Percentiles rank a stretch among this genome's conserved stretches.
phyloP scores from a whole-genome alignment of 495 filamentous ascomycete species.

The Neurospora sublineolata region DNA sequence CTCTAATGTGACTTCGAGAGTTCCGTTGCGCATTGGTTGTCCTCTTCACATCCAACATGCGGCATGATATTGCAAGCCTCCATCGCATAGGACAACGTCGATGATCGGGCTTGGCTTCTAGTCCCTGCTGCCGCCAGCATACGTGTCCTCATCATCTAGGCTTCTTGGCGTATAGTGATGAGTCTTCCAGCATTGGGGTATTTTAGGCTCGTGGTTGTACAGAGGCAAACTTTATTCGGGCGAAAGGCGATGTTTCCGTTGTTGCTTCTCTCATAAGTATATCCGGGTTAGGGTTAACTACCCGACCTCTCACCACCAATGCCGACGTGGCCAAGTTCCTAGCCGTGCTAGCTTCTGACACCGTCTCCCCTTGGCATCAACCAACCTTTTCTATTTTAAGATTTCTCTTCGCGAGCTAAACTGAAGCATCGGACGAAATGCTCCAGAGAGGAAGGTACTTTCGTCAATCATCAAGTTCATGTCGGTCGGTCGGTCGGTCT shows the following conservation, averaged over 20 bases:
- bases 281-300: neutral
- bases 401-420: neutral
- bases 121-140: neutral
- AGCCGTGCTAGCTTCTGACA: neutral
- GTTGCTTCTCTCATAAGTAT: neutral
- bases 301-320: neutral
- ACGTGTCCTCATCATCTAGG: neutral
- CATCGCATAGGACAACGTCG: neutral
- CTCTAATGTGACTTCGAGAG: neutral
- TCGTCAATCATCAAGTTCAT: neutral
- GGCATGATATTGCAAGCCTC: neutral
- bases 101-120: neutral
- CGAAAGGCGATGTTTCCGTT: neutral
- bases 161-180: neutral
- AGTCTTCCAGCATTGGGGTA: neutral
- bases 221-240: neutral
- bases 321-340: neutral
- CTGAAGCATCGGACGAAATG: neutral
- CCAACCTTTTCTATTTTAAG: neutral
- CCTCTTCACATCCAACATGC: neutral
- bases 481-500: neutral
- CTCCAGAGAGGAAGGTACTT: neutral
- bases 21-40: neutral
- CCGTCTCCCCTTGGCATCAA: neutral
- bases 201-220: neutral